Conservation (phyloP, 805 yeast species). For the Candida adriatica region DNA sequence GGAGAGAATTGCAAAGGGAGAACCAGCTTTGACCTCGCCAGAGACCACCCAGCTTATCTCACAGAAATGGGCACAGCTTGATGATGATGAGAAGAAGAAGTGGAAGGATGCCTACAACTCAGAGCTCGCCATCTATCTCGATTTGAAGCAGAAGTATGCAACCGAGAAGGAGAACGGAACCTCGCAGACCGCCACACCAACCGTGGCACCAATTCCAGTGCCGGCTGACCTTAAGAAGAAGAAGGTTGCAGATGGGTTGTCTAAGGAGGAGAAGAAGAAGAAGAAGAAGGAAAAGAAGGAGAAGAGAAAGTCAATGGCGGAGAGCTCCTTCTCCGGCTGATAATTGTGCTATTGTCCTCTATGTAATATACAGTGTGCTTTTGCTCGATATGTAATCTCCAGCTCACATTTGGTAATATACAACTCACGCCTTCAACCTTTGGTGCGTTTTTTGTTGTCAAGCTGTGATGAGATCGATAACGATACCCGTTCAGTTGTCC, state of each 20-base stretch:
- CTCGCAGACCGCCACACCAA: constrained; percentile 23
- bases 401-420: no score
- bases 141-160: constrained; percentile 38
- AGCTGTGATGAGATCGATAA: no score
- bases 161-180: constrained; percentile 37
- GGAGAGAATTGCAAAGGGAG: constrained; percentile 54
- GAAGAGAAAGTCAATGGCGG: constrained; percentile 30
- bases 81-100: constrained; percentile 61
- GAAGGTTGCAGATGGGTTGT: constrained; percentile 25
- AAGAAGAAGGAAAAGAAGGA: constrained; percentile 50
- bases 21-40: constrained; percentile 59
- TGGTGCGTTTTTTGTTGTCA: no score
- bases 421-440: no score
- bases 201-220: constrained; percentile 34
- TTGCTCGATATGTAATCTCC: no score
- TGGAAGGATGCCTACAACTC: constrained; percentile 56
- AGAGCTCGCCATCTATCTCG: constrained; percentile 39
- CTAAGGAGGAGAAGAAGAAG: constrained; percentile 40
- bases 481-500: no score
- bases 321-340: no score
- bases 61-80: constrained; percentile 67
- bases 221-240: constrained; percentile 29
- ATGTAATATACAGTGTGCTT: no score
- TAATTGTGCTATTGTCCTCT: no score
- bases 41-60: constrained; percentile 79